Base-by-base conservation (phyloP, 1,284 basidiomycete species). In the Stygiomarasmius scandens region DNA sequence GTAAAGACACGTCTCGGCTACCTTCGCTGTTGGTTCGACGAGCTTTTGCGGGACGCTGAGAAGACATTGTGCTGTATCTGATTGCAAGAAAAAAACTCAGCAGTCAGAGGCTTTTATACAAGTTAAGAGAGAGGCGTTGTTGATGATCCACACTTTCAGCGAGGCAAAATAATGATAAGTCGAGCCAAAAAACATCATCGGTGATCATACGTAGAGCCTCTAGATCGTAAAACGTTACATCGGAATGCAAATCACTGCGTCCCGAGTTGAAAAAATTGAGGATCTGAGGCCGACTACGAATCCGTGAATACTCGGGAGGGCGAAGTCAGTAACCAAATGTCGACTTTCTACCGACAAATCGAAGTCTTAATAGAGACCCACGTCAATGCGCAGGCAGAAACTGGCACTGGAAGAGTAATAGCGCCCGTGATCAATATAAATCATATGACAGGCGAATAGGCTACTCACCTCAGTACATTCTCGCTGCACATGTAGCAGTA, bases 1-100 rank as follows among this genome's bases (percentile, higher is more conserved):
- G 62, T 29, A 64, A 58, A 41, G 58, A 55, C 14, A 59, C 57
- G 32, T 61, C 51, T 47, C n/a, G 38, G 16, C 38, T 52, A 36
- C 41, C 48, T 44, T 16, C 49, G 52, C 46, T 56, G 54, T 41
- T 50, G 41, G 32, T 52, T 51, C 36, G 55, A 38, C 38, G 38
- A 16, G 8, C 16, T 41, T 41, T 41, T 19, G 14, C 4, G 38
- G 38, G 38, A 36, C 51, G 61, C 48, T 52, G 54, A 25, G 56
- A 61, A 56, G 62, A 57, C 62, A 64, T 64, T 38, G 38, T 12
- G 29, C 12, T 32, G 29, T 32, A 32, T 32, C 29, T 32, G 29
- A 32, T 32, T 32, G 29, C 6, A 6, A 32, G 29, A 12, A 12
- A 32, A 6, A 32, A 12, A 32, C 29, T 32, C 29, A 32, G 29